These are phyloP conservation scores for Terana coerulea DNA, from an alignment of 768 basidiomycete species.

Conservation along the genomic window DNA sequence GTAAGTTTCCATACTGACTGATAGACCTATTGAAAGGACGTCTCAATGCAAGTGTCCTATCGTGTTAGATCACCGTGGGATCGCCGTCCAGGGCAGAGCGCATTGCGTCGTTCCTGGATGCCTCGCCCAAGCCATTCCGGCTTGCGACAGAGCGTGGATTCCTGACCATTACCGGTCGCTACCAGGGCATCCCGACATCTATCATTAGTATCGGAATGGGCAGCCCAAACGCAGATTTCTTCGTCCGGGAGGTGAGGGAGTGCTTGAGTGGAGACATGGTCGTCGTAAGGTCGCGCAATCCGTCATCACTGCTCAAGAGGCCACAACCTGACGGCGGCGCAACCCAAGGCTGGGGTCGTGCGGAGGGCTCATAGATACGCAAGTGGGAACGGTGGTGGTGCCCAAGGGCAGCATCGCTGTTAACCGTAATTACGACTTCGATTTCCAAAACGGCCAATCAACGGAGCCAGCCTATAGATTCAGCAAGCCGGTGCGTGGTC, in stretches of 20 bases:
- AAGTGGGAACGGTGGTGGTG: constrained; percentile 74
- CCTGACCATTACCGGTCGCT: constrained; percentile 38
- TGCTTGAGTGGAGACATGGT: constrained; percentile 60
- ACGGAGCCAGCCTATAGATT: constrained; percentile 57
- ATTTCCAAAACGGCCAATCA: constrained; percentile 49
- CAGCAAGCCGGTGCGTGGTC: constrained; percentile 53
- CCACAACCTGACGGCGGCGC: neutral
- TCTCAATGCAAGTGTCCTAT: neutral
- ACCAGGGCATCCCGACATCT: constrained; percentile 55
- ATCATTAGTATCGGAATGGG: constrained; percentile 86
- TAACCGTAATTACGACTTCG: constrained; percentile 72
- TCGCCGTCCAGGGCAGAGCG: constrained; percentile 60
- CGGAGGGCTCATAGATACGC: constrained; percentile 62
- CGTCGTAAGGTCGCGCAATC: constrained; percentile 41
- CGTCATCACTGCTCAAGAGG: neutral
- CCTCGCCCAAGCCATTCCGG: constrained; percentile 54
- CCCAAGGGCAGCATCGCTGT: constrained; percentile 67
- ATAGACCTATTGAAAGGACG: neutral
- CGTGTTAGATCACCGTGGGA: constrained; percentile 65
- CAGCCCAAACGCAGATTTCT: constrained; percentile 78
- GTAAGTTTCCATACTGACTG: constrained; percentile 33
- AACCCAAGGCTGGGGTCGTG: constrained; percentile 72
- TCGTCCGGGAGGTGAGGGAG: constrained; percentile 77
- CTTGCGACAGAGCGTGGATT: constrained; percentile 74
- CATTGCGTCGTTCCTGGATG: constrained; percentile 60